Evolutionary conservation across 306 rosid species (phyloP).

Genomic region (Urtica urens): DNA sequence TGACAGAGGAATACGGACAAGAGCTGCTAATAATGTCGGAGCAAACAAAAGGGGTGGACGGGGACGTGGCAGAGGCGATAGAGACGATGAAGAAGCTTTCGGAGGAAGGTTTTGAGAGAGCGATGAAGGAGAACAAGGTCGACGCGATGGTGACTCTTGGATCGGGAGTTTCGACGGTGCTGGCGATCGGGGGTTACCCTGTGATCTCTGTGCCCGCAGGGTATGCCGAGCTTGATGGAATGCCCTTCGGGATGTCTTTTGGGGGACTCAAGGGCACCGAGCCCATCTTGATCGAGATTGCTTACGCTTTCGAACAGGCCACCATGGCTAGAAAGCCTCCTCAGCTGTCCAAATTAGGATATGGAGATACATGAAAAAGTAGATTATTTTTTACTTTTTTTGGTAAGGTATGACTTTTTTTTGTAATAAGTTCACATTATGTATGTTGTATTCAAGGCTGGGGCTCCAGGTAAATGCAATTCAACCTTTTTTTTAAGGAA

Average conservation of each 20-base stretch:
- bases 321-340: constrained; percentile 22
- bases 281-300: constrained; percentile 33
- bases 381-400: too few relatives aligned
- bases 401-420: too few relatives aligned
- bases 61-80: constrained; percentile 12
- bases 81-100: constrained; percentile 17
- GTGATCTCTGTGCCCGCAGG: constrained; percentile 36
- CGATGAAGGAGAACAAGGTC: constrained; percentile 22
- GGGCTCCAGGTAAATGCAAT: too few relatives aligned
- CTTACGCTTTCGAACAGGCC: constrained; percentile 34
- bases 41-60: constrained; percentile 18
- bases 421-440: too few relatives aligned
- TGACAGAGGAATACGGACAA: constrained; percentile 25
- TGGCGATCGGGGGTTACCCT: constrained; percentile 38
- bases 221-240: constrained; percentile 15
- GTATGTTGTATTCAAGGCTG: too few relatives aligned
- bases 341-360: not conserved
- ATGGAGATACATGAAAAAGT: too few relatives aligned
- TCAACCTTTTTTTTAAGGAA: too few relatives aligned
- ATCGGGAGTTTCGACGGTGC: constrained; percentile 7
- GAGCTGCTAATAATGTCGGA: constrained; percentile 17
- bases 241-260: constrained; percentile 31
- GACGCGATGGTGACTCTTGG: constrained; percentile 34
- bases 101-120: constrained; percentile 22
- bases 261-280: constrained; percentile 32